Evolutionary conservation across 2,329 filamentous ascomycete genomes (phyloP).

Genomic region (Diaporthe citriasiana): DNA sequence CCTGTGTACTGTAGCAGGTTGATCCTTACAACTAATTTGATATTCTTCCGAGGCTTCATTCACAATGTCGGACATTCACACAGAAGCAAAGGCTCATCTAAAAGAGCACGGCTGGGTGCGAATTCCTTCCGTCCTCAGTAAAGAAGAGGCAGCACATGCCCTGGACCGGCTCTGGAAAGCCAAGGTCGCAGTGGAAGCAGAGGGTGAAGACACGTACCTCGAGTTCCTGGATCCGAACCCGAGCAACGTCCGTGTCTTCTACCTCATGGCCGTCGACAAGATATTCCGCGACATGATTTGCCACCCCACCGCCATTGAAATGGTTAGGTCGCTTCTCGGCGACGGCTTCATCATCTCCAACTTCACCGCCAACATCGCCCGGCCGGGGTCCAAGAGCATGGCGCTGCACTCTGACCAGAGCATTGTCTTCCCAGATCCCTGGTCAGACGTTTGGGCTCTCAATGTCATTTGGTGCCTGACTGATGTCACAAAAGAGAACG

Average conservation of each 20-base stretch:
- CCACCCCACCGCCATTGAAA: conserved; percentile 41
- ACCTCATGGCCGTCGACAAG: conserved; percentile 43
- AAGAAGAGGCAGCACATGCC: conserved; percentile 34
- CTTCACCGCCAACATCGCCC: conserved; percentile 54
- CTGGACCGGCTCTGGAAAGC: conserved; percentile 40
- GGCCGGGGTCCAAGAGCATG: conserved; percentile 51
- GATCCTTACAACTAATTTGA: neutral
- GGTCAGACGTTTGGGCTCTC: conserved; percentile 45
- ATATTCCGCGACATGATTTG: conserved; percentile 43
- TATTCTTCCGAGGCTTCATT: neutral
- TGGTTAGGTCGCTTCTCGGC: conserved; percentile 49
- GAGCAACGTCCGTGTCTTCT: conserved; percentile 43
- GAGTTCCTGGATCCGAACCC: conserved; percentile 43
- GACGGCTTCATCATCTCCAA: conserved; percentile 52
- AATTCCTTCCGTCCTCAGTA: conserved; percentile 36
- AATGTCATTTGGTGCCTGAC: conserved; percentile 53
- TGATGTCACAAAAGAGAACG: conserved; percentile 50
- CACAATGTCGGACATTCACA: neutral
- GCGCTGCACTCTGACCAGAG: conserved; percentile 53
- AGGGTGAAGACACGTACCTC: conserved; percentile 40
- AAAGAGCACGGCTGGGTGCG: conserved; percentile 41
- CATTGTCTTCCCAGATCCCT: conserved; percentile 52
- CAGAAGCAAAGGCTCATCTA: conserved; percentile 38
- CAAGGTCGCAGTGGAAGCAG: conserved; percentile 32
- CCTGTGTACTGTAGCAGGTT: neutral